These are phyloP conservation scores for Kitagawia praeruptora DNA, from an alignment of 129 eudicot species.

Conservation along the genomic window DNA sequence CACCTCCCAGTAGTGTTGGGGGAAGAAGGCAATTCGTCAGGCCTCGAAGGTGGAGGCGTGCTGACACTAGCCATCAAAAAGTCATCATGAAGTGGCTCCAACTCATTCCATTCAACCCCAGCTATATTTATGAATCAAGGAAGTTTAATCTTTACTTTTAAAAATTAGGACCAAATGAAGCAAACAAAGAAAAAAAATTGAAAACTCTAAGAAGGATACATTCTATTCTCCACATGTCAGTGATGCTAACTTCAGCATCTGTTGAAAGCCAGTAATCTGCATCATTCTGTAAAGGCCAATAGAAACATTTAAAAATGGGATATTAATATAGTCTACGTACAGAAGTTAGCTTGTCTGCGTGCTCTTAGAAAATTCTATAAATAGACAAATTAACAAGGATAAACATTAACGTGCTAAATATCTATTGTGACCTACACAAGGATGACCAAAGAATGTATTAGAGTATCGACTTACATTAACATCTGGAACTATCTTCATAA, in stretches of 20 bases:
- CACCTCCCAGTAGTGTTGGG: slow-evolving; percentile 34
- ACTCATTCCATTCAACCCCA: slow-evolving; percentile 55
- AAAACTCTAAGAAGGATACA: slow-evolving; percentile 44
- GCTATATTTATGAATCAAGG: slow-evolving; percentile 47
- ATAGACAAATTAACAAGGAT: not conserved
- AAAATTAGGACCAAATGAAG: not conserved
- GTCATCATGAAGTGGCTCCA: slow-evolving; percentile 41
- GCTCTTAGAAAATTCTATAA: not conserved
- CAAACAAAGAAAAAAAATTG: not conserved
- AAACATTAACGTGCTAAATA: not conserved
- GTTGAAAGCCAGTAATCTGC: slow-evolving; percentile 94
- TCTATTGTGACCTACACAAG: not conserved
- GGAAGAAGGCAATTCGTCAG: slow-evolving; percentile 32
- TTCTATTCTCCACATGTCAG: slow-evolving; percentile 79
- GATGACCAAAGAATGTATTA: not conserved
- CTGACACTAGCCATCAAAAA: slow-evolving; percentile 35
- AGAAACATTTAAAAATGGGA: not conserved
- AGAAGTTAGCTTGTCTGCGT: not conserved
- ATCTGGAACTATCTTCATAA: slow-evolving; percentile 92
- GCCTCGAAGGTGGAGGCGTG: slow-evolving; percentile 41
- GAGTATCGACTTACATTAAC: slow-evolving; percentile 62
- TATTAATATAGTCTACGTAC: not conserved
- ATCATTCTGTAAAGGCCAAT: slow-evolving; percentile 51
- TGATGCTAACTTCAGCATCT: slow-evolving; percentile 78
- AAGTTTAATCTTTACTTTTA: slow-evolving; percentile 2